phyloP scores from a whole-genome alignment of 495 filamentous ascomycete species.

The Terfezia boudieri region DNA sequence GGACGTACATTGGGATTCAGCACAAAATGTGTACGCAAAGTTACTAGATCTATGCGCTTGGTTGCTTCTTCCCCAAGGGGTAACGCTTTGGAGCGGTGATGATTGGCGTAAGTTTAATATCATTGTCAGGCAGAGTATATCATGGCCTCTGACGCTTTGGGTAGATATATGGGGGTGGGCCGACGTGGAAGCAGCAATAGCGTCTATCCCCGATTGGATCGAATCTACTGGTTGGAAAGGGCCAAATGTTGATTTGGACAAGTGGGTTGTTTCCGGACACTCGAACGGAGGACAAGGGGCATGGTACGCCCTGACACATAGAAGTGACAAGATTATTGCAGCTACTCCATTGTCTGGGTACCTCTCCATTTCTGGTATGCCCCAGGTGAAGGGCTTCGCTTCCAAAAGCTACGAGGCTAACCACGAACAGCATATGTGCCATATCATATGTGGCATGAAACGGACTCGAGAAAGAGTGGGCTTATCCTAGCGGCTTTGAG shows the following conservation, averaged over 20 bases:
- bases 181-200: conserved; percentile 32
- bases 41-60: conserved; percentile 32
- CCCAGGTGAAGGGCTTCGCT: no score
- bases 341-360: conserved; percentile 36
- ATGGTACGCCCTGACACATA: conserved; percentile 36
- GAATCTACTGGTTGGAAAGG: conserved; percentile 26
- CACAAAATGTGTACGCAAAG: conserved; percentile 27
- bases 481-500: conserved; percentile 26
- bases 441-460: conserved; percentile 32
- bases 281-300: conserved; percentile 39
- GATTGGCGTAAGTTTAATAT: conserved; percentile 32
- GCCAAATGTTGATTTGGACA: conserved; percentile 23
- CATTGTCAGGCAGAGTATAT: neutral
- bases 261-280: conserved; percentile 35
- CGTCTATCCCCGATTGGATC: conserved; percentile 31
- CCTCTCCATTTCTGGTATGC: conserved; percentile 33
- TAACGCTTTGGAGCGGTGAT: conserved; percentile 39
- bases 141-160: conserved; percentile 5
- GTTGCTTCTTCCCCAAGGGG: conserved; percentile 35
- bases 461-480: conserved; percentile 26
- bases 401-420: no score
- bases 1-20: conserved; percentile 27
- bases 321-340: conserved; percentile 34
- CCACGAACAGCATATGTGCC: conserved; percentile 32
- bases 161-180: conserved; percentile 34